Percentiles rank a stretch among this genome's conserved stretches.
phyloP scores from a whole-genome alignment of 108 stramenopile genomes.

The Aurantiochytrium sp. region DNA sequence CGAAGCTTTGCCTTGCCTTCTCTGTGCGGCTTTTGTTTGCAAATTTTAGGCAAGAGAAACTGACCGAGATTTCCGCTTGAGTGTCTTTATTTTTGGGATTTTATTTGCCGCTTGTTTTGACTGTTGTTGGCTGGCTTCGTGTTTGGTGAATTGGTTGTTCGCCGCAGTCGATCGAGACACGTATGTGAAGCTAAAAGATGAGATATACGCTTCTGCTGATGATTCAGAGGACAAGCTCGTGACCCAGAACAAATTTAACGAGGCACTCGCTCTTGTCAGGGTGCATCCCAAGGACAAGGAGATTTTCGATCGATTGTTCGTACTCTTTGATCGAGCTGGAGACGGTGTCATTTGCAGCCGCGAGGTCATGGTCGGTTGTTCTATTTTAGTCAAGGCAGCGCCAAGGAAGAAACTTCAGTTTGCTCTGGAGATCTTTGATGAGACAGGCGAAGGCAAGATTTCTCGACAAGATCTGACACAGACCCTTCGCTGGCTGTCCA shows the following conservation, averaged over 20 bases:
- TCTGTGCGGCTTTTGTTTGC: too few species aligned
- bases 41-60: too few species aligned
- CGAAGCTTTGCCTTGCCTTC: too few species aligned
- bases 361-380: background rate
- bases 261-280: background rate
- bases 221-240: background rate
- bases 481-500: background rate
- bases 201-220: background rate
- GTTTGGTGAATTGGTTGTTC: background rate
- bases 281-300: constrained; percentile 1
- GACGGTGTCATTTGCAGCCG: background rate
- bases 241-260: background rate
- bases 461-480: background rate
- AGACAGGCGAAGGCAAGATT: background rate
- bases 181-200: background rate
- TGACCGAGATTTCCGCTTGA: too few species aligned
- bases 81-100: too few species aligned
- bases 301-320: background rate
- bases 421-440: background rate
- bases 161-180: background rate
- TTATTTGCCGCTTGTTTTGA: too few species aligned
- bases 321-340: constrained; percentile 1
- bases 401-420: background rate
- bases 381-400: background rate
- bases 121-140: too few species aligned